Evolutionary conservation across 1,139 yeast genomes (phyloP).

Genomic region (Komagataea norvegica): DNA sequence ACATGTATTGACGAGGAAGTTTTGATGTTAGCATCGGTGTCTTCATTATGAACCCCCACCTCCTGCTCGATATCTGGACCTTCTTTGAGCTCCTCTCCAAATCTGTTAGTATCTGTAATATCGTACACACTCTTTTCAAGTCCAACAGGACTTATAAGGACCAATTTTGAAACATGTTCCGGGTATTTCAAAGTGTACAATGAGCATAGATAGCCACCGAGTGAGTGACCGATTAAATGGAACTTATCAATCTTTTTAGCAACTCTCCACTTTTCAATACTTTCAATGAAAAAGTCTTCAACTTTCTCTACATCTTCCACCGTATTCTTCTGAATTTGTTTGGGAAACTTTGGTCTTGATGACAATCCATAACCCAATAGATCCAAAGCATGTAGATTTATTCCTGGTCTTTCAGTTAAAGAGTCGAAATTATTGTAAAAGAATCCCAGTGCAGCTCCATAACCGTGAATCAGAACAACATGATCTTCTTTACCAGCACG

Average conservation of each 20-base stretch:
- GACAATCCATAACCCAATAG: constrained; percentile 84
- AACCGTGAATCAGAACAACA: constrained; percentile 78
- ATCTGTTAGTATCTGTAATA: constrained; percentile 10
- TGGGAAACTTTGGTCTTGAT: constrained; percentile 27
- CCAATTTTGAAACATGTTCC: constrained; percentile 53
- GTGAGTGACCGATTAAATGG: constrained; percentile 83
- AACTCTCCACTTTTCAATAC: constrained; percentile 79
- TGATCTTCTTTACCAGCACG: constrained; percentile 23
- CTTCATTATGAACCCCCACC: constrained; percentile 19
- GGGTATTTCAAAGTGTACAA: constrained; percentile 80
- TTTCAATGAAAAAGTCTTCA: constrained; percentile 76
- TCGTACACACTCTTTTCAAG: constrained; percentile 72
- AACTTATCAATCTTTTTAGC: constrained; percentile 54
- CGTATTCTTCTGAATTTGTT: constrained; percentile 38
- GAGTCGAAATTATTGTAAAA: constrained; percentile 72
- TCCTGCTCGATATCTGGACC: constrained; percentile 40
- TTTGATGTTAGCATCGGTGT: constrained; percentile 16
- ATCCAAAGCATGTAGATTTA: constrained; percentile 70
- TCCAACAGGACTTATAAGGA: constrained; percentile 88
- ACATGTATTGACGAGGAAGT: constrained; percentile 22
- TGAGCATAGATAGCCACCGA: constrained; percentile 86
- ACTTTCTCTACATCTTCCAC: constrained; percentile 22
- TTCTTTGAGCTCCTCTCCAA: constrained; percentile 13
- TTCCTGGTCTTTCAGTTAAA: constrained; percentile 40
- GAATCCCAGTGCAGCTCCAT: constrained; percentile 88